Conservation (phyloP, 805 yeast genomes). For the Candida boidinii region DNA sequence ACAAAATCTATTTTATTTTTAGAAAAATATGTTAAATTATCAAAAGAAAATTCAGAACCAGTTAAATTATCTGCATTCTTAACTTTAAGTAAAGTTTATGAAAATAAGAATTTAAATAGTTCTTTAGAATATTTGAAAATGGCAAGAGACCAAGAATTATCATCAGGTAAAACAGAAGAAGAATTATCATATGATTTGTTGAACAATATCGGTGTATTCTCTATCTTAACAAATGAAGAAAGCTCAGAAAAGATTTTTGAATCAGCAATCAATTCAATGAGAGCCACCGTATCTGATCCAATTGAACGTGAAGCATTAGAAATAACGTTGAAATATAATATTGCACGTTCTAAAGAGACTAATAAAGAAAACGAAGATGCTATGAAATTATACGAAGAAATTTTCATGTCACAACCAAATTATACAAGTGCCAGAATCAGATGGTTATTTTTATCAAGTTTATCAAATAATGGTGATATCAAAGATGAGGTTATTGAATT, state of each 20-base stretch:
- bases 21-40: constrained; percentile 61
- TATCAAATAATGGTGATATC: constrained; percentile 39
- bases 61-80: constrained; percentile 57
- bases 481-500: constrained; percentile 47
- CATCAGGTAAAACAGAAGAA: constrained; percentile 28
- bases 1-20: constrained; percentile 48
- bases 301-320: constrained; percentile 19
- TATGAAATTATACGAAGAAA: constrained; percentile 37
- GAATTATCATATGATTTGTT: constrained; percentile 50
- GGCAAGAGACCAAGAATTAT: constrained; percentile 38
- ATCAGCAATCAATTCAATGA: constrained; percentile 29
- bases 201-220: constrained; percentile 81
- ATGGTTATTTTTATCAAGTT: constrained; percentile 49
- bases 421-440: constrained; percentile 74
- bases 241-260: constrained; percentile 50
- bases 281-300: constrained; percentile 2
- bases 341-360: constrained; percentile 57
- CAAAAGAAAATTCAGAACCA: constrained; percentile 50
- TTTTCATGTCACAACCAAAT: constrained; percentile 54
- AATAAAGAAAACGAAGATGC: constrained; percentile 20
- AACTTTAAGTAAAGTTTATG: constrained; percentile 62
- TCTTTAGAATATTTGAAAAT: constrained; percentile 48
- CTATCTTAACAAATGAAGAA: constrained; percentile 41
- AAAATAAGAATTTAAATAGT: constrained; percentile 54
- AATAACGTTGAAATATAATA: constrained; percentile 55